Evolutionary conservation across 345 rosid genomes (phyloP).

Genomic region (Brassica nigra): DNA sequence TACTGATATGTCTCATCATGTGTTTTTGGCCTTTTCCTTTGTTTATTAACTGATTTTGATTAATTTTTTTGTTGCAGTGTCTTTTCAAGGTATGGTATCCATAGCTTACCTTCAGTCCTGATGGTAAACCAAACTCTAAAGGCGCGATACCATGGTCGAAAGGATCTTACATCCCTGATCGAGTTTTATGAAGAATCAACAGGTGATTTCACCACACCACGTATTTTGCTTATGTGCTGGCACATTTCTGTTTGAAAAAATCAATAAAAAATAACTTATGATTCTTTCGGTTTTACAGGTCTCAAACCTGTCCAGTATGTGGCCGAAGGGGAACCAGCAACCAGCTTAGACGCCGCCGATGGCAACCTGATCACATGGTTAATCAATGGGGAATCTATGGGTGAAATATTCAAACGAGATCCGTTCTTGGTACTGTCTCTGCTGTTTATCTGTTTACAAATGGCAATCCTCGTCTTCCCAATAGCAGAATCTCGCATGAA

Average conservation of each 20-base stretch:
- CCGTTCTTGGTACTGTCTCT: conserved; percentile 59
- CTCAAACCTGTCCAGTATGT: conserved; percentile 55
- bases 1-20: not conserved
- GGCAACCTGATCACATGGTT: conserved; percentile 42
- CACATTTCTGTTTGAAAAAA: not conserved
- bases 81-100: conserved; percentile 84
- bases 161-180: conserved; percentile 58
- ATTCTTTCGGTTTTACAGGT: not conserved
- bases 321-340: conserved; percentile 43
- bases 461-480: conserved; percentile 52
- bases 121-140: conserved; percentile 65
- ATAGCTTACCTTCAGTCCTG: conserved; percentile 16
- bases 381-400: conserved; percentile 20
- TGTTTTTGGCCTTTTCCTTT: not conserved
- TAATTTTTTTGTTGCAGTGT: conserved; percentile 46
- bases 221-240: not conserved
- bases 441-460: conserved; percentile 57
- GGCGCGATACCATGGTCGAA: conserved; percentile 60
- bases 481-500: conserved; percentile 51
- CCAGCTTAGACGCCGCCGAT: conserved; percentile 3
- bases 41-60: not conserved
- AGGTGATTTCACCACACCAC: conserved; percentile 45
- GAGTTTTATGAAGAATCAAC: conserved; percentile 73
- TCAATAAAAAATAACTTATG: not conserved
- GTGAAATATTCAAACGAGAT: conserved; percentile 48